Evolutionary conservation across 176 grass and related monocot species (phyloP).

Genomic region (Musa troglodytarum): DNA sequence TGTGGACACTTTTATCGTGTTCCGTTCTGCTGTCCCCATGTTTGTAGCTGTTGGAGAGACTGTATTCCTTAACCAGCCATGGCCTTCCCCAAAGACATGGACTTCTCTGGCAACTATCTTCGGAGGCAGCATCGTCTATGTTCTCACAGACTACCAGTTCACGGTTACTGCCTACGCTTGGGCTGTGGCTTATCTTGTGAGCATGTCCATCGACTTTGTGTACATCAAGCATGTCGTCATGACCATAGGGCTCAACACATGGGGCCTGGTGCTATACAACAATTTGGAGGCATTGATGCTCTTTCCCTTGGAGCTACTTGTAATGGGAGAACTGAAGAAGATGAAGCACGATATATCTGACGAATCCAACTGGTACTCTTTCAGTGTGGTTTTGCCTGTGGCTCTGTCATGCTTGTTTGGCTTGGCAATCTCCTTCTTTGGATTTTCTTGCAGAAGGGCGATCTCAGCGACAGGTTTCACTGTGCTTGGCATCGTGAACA

Average conservation of each 20-base stretch:
- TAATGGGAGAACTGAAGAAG: background rate
- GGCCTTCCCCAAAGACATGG: background rate
- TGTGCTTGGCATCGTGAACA: background rate
- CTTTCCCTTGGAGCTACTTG: background rate
- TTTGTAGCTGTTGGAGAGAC: background rate
- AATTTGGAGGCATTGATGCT: too few relatives aligned
- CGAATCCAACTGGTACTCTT: background rate
- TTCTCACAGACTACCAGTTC: background rate
- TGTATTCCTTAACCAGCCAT: background rate
- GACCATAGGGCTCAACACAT: too few relatives aligned
- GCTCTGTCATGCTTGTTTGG: background rate
- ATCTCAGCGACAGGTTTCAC: background rate
- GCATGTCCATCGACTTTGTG: background rate
- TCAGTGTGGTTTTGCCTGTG: background rate
- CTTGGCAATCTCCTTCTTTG: background rate
- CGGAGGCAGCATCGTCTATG: background rate
- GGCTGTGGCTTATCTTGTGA: background rate
- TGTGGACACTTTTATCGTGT: too few relatives aligned
- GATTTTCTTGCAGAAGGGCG: background rate
- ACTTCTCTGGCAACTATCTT: background rate
- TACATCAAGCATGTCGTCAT: background rate
- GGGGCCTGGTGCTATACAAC: too few relatives aligned
- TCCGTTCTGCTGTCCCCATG: background rate
- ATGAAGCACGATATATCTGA: background rate
- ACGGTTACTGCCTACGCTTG: background rate